phyloP scores from a whole-genome alignment of 441 rosid species.

The Brassica balearica region DNA sequence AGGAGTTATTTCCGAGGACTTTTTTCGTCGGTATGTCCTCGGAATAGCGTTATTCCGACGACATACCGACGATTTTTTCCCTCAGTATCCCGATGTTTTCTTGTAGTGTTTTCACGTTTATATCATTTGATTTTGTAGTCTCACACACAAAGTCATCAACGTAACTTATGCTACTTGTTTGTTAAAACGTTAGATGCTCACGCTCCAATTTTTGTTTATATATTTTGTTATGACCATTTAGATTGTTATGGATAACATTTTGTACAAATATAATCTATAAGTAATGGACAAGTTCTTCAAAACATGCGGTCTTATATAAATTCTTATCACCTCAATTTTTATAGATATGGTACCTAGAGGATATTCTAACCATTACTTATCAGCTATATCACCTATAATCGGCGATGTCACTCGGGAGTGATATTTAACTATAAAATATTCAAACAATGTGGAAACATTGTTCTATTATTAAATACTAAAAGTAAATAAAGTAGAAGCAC shows the following conservation, averaged over 20 bases:
- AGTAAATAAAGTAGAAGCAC: constrained; percentile 20
- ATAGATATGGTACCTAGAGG: constrained; percentile 1
- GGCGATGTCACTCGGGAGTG: constrained; percentile 27
- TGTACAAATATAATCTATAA: not conserved
- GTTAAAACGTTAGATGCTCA: not conserved
- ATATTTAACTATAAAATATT: constrained; percentile 24
- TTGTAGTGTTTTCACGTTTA: not conserved
- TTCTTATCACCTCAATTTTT: not conserved
- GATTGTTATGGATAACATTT: not conserved
- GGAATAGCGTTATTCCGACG: too few relatives aligned
- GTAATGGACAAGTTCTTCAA: not conserved
- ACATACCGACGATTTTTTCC: too few relatives aligned
- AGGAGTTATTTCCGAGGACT: too few relatives aligned
- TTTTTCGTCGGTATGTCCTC: too few relatives aligned
- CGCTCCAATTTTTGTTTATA: not conserved
- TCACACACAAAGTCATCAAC: not conserved
- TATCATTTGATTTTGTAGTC: not conserved
- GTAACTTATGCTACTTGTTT: not conserved
- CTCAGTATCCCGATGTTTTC: too few relatives aligned
- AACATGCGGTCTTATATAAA: constrained; percentile 17
- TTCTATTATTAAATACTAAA: not conserved
- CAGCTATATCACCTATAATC: constrained; percentile 2
- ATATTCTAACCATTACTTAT: constrained; percentile 22
- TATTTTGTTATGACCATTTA: not conserved
- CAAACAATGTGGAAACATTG: constrained; percentile 14